Percentiles rank a stretch among this genome's conserved stretches.
phyloP scores from a whole-genome alignment of 2,329 filamentous ascomycete genomes.

The Botrytis hyacinthi region DNA sequence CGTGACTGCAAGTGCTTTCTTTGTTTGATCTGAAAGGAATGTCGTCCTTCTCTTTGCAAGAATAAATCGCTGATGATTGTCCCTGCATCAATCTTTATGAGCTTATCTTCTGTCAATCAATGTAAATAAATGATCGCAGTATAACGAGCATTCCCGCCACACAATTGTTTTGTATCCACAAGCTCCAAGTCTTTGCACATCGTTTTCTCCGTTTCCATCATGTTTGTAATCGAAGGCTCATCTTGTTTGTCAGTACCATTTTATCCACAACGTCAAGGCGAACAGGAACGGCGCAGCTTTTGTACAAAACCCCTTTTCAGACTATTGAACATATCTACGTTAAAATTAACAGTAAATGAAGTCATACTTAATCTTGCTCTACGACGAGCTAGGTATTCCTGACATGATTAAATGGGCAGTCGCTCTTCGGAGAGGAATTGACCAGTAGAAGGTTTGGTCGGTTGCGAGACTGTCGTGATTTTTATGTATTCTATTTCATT shows the following conservation, averaged over 20 bases:
- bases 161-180: neutral
- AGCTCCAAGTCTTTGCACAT: neutral
- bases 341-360: neutral
- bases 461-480: neutral
- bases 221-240: neutral
- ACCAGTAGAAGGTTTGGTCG: neutral
- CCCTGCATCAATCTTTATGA: neutral
- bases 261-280: neutral
- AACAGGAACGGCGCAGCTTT: neutral
- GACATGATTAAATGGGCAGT: neutral
- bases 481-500: neutral
- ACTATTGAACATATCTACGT: neutral
- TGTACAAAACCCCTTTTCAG: neutral
- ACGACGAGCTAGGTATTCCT: neutral
- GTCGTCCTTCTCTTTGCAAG: neutral
- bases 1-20: conserved; percentile 7
- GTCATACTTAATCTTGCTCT: neutral
- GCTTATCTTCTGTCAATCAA: neutral
- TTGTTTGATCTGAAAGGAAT: neutral
- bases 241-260: too few species aligned
- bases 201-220: neutral
- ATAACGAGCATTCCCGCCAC: neutral
- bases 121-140: neutral
- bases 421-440: neutral
- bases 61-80: neutral